Conservation (phyloP, 306 rosid species). For the Prinsepia uniflora region DNA sequence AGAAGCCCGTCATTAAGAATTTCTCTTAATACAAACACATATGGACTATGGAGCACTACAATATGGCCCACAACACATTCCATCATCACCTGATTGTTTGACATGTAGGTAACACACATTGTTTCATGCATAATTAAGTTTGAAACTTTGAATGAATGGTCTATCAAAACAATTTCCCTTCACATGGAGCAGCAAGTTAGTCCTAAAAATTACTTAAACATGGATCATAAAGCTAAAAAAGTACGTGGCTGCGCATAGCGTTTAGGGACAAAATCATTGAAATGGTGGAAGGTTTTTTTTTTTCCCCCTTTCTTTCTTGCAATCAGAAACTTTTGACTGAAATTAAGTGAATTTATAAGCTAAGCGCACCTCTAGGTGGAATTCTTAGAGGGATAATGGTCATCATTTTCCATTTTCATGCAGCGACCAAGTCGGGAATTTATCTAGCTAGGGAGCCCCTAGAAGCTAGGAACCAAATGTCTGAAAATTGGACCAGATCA, state of each 20-base stretch:
- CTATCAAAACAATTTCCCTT: neutral
- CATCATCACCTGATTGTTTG: neutral
- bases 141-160: neutral
- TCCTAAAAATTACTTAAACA: neutral
- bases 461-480: neutral
- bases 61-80: neutral
- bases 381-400: neutral
- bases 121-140: neutral
- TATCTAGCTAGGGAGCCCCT: neutral
- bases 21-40: too few species aligned
- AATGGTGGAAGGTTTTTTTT: too few species aligned
- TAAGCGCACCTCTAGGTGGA: neutral
- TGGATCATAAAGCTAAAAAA: neutral
- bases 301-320: too few species aligned
- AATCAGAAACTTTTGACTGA: too few species aligned
- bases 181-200: neutral
- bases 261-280: neutral
- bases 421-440: neutral
- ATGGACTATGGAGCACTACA: neutral
- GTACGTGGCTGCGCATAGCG: neutral
- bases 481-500: neutral
- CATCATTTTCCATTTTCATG: neutral
- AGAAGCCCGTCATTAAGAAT: too few species aligned
- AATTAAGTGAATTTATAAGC: neutral
- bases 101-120: neutral